Evolutionary conservation across 2,329 filamentous ascomycete genomes (phyloP).

Genomic region (Fusarium begoniae): DNA sequence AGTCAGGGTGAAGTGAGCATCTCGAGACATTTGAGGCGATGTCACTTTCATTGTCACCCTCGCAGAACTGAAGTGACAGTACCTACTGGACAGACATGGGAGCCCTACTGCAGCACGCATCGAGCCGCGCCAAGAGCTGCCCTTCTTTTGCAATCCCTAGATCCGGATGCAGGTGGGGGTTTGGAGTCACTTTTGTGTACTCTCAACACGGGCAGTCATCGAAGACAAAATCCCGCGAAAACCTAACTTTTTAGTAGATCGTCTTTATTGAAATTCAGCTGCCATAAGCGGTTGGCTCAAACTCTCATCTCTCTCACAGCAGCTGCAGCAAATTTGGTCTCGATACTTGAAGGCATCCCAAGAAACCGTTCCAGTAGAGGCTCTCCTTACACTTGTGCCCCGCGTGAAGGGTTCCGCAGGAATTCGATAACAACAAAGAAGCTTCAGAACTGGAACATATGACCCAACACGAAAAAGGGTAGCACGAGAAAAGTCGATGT

Average conservation of each 20-base stretch:
- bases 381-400: neutral
- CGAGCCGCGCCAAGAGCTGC: slow-evolving; percentile 32
- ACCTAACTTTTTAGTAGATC: neutral
- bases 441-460: slow-evolving; percentile 15
- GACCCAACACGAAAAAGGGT: slow-evolving; percentile 19
- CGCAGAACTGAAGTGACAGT: neutral
- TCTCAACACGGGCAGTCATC: neutral
- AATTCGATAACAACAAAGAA: slow-evolving; percentile 27
- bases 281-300: slow-evolving; percentile 22
- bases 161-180: slow-evolving; percentile 37
- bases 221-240: neutral
- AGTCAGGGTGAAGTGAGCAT: slow-evolving; percentile 33
- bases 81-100: neutral
- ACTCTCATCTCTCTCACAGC: slow-evolving; percentile 1
- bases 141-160: slow-evolving; percentile 19
- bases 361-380: slow-evolving; percentile 3
- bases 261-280: slow-evolving; percentile 10
- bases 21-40: neutral
- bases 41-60: neutral
- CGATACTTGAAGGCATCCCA: neutral
- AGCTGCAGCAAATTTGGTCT: neutral
- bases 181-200: slow-evolving; percentile 4
- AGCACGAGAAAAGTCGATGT: slow-evolving; percentile 22
- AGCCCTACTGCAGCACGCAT: slow-evolving; percentile 10
- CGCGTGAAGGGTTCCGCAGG: slow-evolving; percentile 7